Evolutionary conservation across 75 land plant genomes (phyloP).

Genomic region (Larix kaempferi): DNA sequence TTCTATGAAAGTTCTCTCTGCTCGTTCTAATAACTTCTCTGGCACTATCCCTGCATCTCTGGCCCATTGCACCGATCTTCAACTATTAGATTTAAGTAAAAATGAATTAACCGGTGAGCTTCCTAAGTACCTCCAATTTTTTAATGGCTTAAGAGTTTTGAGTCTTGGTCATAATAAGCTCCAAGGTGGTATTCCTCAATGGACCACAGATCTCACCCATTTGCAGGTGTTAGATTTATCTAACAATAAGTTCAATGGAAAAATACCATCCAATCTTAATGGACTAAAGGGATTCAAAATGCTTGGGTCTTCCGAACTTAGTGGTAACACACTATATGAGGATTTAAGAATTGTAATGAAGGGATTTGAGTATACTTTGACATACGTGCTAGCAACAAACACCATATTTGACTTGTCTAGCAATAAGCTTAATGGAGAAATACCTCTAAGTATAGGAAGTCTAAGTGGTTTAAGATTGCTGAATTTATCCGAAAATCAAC

Average conservation of each 20-base stretch:
- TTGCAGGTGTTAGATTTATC: neutral
- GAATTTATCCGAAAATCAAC: no score
- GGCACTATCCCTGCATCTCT: neutral
- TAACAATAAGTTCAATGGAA: no score
- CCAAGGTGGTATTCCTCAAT: neutral
- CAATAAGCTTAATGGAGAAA: constrained; percentile 27
- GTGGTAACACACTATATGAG: no score
- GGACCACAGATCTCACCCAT: neutral
- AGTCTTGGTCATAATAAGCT: neutral
- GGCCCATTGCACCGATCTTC: neutral
- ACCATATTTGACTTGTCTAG: constrained; percentile 23
- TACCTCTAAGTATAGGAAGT: constrained; percentile 20
- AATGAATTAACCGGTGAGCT: no score
- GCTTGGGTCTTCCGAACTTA: no score
- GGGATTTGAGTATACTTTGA: constrained; percentile 12
- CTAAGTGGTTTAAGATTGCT: no score
- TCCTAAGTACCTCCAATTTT: neutral
- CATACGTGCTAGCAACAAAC: constrained; percentile 4
- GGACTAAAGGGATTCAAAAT: no score
- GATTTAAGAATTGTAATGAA: no score
- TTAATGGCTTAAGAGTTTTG: constrained; percentile 3
- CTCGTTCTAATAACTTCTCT: no score
- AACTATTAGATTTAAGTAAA: constrained; percentile 2
- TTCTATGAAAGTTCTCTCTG: no score
- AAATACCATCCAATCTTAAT: no score